Base-by-base conservation (phyloP, 768 basidiomycete species). In the Tulasnella sp. region DNA sequence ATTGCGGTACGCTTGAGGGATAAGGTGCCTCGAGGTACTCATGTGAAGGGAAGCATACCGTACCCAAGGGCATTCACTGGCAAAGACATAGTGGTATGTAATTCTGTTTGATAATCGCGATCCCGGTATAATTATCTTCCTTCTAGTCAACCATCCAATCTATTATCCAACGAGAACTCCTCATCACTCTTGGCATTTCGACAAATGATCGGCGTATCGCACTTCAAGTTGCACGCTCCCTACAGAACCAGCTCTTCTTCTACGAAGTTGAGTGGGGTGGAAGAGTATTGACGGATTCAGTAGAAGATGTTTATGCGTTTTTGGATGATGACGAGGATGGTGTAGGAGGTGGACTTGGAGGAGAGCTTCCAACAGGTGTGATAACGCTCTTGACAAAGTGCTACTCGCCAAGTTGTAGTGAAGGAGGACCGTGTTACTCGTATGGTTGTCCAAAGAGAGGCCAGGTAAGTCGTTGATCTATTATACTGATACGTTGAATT, bases 181-280 rank as follows among this genome's bases (percentile, higher is more conserved):
- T 82, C 41, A 73, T 82, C 59, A 77, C 80, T 48, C 82, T 86
- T 55, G 78, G 77, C 9, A 71, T 83, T 31, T 78, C 79, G 3
- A 79, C 79, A 0, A 81, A 74, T 54, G 88, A 92, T 58, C 73
- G 92, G 6, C 76, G 85, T 5, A 80, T 82, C 13, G 88, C 92
- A 3, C 68, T 95, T 25, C 80, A 84, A 62, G 81, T 93, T 32
- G 95, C 90, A 3, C 79, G 89, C 33, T 87, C 85, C 52, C 70
- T 98, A 32, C 91, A 96, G 61, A 81, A 77, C 53, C 89, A 93
- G 62, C 73, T 98, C 4, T 96, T 90, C 72, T 92, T 95, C 65
- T 88, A 89, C 61, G 93, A 98, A 63, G 91, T 96, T 5, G 91
- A 96, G 62, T 93, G 91, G 87, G 88, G 84, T 27, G 79, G 80